Base-by-base conservation (phyloP, 2,329 filamentous ascomycete species). In the Colletotrichum endophyticum region DNA sequence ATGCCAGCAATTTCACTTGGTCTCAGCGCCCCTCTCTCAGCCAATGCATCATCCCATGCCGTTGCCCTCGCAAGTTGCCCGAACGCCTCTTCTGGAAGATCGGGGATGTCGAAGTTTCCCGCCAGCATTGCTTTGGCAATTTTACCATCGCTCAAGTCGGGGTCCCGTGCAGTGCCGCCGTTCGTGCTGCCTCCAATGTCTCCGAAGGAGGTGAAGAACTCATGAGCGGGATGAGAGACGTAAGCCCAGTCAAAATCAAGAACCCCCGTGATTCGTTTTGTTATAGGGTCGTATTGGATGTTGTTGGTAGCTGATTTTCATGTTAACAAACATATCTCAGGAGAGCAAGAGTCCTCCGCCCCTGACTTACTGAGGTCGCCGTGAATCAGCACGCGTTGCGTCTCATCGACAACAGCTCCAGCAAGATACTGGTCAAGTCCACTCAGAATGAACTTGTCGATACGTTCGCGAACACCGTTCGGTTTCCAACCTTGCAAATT, bases 161-260 rank as follows among this genome's bases (percentile, higher is more conserved):
- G 57, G 13, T 73, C 71, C 4, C 66, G 28, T 13, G 62, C 71
- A 2, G 66, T 73, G 12, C 71, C 71, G 27, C 67, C 44, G 19
- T 49, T 63, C 5, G 69, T 73, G 62, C 64, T 75, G 11, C 73
- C 73, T 1, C 62, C 62, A 13, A 78, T 11, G 22, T 82, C 79
- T 36, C 68, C 72, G 0, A 82, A 67, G 3, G 78, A 83, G 5
- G 68, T 66, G 19, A 81, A 69, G 66, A 81, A 82, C 59, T 82
- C 81, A 2, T 83, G 77, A 15, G 53, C 63, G 2, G 80, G 81
- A 32, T 83, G 79, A 0, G 78, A 73, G 19, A 83, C 34, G 6
- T 30, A 66, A 3, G 81, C 77, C 25, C 62, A 83, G 73, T 83
- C 82, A 61, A 82, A 83, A 49, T 83, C 82, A 9, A 83, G 69